Conservation (phyloP, 805 yeast genomes). For the Pichia paraexigua region DNA sequence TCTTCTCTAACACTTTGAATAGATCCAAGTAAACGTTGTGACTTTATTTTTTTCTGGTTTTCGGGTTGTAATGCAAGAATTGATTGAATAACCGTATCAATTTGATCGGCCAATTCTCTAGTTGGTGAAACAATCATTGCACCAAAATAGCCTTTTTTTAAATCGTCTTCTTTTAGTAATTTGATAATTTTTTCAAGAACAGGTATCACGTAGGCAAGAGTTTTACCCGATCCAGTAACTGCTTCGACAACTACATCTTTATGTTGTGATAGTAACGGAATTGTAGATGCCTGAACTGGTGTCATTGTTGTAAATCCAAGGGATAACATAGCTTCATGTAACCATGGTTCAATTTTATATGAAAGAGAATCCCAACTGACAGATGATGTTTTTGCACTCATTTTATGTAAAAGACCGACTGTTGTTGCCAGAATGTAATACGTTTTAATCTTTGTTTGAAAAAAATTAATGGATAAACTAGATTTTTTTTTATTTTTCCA, state of each 20-base stretch:
- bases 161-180: slow-evolving; percentile 21
- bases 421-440: too few relatives aligned
- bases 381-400: slow-evolving; percentile 27
- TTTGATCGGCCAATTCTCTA: slow-evolving; percentile 59
- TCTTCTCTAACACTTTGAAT: slow-evolving; percentile 63
- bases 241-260: slow-evolving; percentile 97
- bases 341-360: slow-evolving; percentile 58
- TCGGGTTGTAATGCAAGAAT: slow-evolving; percentile 54
- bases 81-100: slow-evolving; percentile 53
- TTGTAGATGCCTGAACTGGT: slow-evolving; percentile 93
- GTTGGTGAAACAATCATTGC: slow-evolving; percentile 71
- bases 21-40: slow-evolving; percentile 63
- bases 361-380: slow-evolving; percentile 54
- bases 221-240: slow-evolving; percentile 97
- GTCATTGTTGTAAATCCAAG: slow-evolving; percentile 81
- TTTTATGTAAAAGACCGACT: background rate
- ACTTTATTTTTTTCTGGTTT: slow-evolving; percentile 32
- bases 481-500: slow-evolving; percentile 1
- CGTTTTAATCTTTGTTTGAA: background rate
- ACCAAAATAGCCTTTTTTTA: slow-evolving; percentile 58
- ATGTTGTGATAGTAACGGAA: slow-evolving; percentile 73
- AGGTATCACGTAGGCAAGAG: slow-evolving; percentile 84
- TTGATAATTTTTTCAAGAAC: slow-evolving; percentile 56
- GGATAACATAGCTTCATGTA: slow-evolving; percentile 59
- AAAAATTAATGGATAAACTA: background rate